phyloP scores from a whole-genome alignment of 805 yeast genomes.

The Jamesozyma jinghongensis region DNA sequence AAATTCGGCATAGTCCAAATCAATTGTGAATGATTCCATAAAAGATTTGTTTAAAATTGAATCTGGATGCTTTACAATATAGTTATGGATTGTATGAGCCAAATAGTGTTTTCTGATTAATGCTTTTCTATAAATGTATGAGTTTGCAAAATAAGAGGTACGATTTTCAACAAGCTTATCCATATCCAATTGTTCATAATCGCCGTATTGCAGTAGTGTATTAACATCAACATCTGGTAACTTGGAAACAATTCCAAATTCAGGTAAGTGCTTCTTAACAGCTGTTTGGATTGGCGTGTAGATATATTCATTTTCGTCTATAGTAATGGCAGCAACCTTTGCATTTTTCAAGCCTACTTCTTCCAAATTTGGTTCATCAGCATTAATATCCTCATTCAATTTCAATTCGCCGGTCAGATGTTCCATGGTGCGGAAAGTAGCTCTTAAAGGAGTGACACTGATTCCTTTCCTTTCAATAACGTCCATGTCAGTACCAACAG shows the following conservation, averaged over 20 bases:
- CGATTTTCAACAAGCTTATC: conserved; percentile 39
- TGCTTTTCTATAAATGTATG: conserved; percentile 84
- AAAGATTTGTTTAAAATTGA: conserved; percentile 51
- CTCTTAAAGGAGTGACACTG: conserved; percentile 63
- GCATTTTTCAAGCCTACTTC: neutral
- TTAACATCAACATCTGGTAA: conserved; percentile 6
- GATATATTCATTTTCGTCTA: conserved; percentile 34
- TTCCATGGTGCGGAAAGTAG: conserved; percentile 44
- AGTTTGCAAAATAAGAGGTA: conserved; percentile 52
- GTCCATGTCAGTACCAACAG: conserved; percentile 46
- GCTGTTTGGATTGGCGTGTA: conserved; percentile 32
- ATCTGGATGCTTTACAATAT: conserved; percentile 61
- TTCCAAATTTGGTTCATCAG: neutral
- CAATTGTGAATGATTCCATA: conserved; percentile 72
- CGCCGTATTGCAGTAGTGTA: conserved; percentile 67
- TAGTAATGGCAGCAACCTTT: conserved; percentile 22
- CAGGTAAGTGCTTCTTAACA: conserved; percentile 28
- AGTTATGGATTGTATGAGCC: conserved; percentile 74
- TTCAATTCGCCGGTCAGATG: conserved; percentile 17
- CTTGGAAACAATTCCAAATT: conserved; percentile 27
- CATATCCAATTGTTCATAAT: conserved; percentile 79
- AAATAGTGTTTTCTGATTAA: conserved; percentile 84
- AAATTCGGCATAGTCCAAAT: conserved; percentile 92
- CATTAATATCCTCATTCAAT: neutral
- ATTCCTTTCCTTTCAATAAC: conserved; percentile 55